These are phyloP conservation scores for Hsuehochloa calcarea DNA, from an alignment of 176 grass and related monocot species.

Conservation along the genomic window DNA sequence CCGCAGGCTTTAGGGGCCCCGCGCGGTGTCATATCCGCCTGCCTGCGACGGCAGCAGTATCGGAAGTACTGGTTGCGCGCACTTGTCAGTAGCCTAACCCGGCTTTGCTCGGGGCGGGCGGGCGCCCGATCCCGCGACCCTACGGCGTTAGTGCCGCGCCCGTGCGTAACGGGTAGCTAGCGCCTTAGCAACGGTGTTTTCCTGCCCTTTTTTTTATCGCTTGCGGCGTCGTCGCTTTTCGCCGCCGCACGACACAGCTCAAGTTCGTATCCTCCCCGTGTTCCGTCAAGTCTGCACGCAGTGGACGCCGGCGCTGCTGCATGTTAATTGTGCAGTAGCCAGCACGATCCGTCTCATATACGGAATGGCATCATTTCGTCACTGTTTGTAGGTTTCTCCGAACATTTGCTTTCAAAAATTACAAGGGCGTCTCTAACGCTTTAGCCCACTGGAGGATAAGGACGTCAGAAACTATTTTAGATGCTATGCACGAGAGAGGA, in stretches of 20 bases:
- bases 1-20: conserved; percentile 17
- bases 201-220: no score
- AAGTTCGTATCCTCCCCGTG: neutral
- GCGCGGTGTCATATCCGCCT: conserved; percentile 11
- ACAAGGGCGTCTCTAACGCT: neutral
- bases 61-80: neutral
- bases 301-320: no score
- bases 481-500: neutral
- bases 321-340: neutral
- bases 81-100: neutral
- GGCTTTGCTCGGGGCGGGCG: neutral
- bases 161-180: neutral
- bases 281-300: no score
- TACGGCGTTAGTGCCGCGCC: neutral
- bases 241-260: no score
- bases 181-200: no score
- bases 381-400: neutral
- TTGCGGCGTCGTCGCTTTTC: no score
- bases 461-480: neutral
- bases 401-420: neutral
- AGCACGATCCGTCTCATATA: no score
- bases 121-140: neutral
- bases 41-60: neutral
- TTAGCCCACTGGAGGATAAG: neutral
- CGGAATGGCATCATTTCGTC: neutral